Evolutionary conservation across 768 basidiomycete genomes (phyloP), one percentile per base, ranked within the genome.

Genomic region (Xanthoconium purpureum): DNA sequence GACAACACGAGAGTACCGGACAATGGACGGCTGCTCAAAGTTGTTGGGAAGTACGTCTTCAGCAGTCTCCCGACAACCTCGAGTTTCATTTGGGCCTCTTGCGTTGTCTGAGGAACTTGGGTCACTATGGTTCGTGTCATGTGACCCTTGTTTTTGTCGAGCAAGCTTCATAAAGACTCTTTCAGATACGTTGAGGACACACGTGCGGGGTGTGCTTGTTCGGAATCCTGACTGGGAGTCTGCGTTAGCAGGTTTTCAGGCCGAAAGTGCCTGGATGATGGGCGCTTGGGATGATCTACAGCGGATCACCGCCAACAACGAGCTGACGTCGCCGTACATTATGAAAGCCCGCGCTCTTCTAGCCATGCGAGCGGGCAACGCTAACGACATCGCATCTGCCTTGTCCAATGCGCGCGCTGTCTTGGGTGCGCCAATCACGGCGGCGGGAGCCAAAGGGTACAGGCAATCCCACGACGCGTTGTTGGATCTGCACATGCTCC

Each of bases 1-100:
- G 97, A 42, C 91, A 98, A 66, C 97, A 99, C 64, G 97, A 99
- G 71, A 95, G 89, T 61, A 96, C 91, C 3, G 97, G 97, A 0
- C 81, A 87, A 42, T 99, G 97, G 97, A 98, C 97, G 3, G 89
- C 94, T 10, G 96, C 97, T 9, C 97, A 98, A 71, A 98, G 96
- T 66, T 99, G 97, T 65, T 99, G 97, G 97, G 97, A 99, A 72
- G 87, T 98, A 13, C 82, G 88, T 47, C 78, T 99, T 15, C 96
- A 98, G 67, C 86, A 91, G 55, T 84, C 85, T 20, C 95, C 96
- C 0, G 86, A 96, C 64, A 94, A 96, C 62, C 78, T 96, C 6
- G 83, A 89, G 24, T 89, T 87, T 58, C 96, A 99, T 69, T 72
- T 95, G 15, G 97, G 97, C 14, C 79, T 99, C 11, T 72, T 98